phyloP scores from a whole-genome alignment of 345 rosid genomes.

The Citrus unshiu region DNA sequence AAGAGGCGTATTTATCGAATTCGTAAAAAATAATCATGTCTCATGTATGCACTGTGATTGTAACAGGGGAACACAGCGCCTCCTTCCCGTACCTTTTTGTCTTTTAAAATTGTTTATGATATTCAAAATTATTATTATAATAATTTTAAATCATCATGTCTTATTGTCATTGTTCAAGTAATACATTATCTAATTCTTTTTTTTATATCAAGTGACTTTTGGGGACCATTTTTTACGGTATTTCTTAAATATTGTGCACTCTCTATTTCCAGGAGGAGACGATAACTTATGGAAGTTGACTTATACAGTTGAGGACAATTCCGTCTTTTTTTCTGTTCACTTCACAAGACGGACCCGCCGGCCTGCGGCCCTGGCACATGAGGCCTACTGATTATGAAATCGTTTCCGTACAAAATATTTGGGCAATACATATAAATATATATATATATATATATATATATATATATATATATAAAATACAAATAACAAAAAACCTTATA shows the following conservation, averaged over 20 bases:
- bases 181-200: background rate
- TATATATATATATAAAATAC: too few relatives aligned
- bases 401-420: background rate
- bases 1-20: constrained; percentile 43
- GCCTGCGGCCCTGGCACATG: background rate
- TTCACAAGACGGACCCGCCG: background rate
- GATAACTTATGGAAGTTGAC: constrained; percentile 16
- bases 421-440: background rate
- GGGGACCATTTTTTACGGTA: constrained; percentile 16
- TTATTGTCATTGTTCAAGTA: background rate
- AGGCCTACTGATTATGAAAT: constrained; percentile 5
- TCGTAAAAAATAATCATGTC: constrained; percentile 27
- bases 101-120: background rate
- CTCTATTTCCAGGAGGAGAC: background rate
- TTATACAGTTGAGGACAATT: constrained; percentile 15
- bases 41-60: constrained; percentile 28
- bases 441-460: too few relatives aligned
- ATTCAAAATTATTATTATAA: background rate
- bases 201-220: background rate
- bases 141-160: background rate
- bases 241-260: constrained; percentile 21
- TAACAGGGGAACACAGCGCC: constrained; percentile 65
- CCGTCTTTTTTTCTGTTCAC: background rate
- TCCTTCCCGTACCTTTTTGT: constrained; percentile 37
- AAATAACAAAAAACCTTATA: background rate